Percentiles rank a stretch among this genome's conserved stretches.
Evolutionary conservation across 2,329 filamentous ascomycete species (phyloP).

Genomic region (Neonectria sp.): DNA sequence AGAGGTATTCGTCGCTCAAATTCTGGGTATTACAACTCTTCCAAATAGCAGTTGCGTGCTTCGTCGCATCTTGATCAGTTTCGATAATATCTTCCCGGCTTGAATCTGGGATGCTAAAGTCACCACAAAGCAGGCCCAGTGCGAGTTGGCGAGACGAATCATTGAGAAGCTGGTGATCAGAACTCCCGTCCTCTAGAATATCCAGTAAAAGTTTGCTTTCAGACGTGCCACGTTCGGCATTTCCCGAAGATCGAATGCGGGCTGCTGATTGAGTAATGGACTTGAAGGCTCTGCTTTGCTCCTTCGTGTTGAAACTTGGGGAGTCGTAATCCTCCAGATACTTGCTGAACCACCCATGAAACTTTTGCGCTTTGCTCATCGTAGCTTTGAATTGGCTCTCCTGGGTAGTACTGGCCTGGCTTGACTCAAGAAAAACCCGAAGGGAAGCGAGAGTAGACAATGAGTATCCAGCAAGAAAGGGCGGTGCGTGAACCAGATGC

Average conservation of each 20-base stretch:
- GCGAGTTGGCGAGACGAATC: slow-evolving; percentile 78
- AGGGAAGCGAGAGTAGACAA: slow-evolving; percentile 86
- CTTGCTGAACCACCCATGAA: slow-evolving; percentile 83
- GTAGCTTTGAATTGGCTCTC: slow-evolving; percentile 86
- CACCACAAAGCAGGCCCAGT: slow-evolving; percentile 80
- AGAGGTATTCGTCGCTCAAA: slow-evolving; percentile 77
- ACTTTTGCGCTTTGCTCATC: slow-evolving; percentile 80
- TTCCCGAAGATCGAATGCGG: slow-evolving; percentile 77
- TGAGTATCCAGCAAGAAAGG: slow-evolving; percentile 85
- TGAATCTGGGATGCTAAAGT: slow-evolving; percentile 74
- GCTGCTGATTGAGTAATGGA: slow-evolving; percentile 79
- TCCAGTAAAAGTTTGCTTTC: slow-evolving; percentile 87
- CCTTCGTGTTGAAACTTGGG: slow-evolving; percentile 62
- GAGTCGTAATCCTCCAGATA: slow-evolving; percentile 77
- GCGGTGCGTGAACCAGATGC: slow-evolving; percentile 76
- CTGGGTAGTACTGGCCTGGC: slow-evolving; percentile 85
- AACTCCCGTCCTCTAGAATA: slow-evolving; percentile 81
- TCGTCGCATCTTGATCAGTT: slow-evolving; percentile 74
- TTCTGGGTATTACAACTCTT: slow-evolving; percentile 78
- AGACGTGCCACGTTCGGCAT: slow-evolving; percentile 77
- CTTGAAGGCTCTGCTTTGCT: slow-evolving; percentile 71
- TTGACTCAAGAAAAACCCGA: slow-evolving; percentile 80
- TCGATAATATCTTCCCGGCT: slow-evolving; percentile 75
- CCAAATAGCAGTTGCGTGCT: slow-evolving; percentile 79
- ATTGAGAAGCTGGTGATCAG: slow-evolving; percentile 76